A percentile compares a stretch with the other conserved stretches of the same genome.
Evolutionary conservation across 805 yeast genomes (phyloP).

Genomic region (Metschnikowia continentalis): DNA sequence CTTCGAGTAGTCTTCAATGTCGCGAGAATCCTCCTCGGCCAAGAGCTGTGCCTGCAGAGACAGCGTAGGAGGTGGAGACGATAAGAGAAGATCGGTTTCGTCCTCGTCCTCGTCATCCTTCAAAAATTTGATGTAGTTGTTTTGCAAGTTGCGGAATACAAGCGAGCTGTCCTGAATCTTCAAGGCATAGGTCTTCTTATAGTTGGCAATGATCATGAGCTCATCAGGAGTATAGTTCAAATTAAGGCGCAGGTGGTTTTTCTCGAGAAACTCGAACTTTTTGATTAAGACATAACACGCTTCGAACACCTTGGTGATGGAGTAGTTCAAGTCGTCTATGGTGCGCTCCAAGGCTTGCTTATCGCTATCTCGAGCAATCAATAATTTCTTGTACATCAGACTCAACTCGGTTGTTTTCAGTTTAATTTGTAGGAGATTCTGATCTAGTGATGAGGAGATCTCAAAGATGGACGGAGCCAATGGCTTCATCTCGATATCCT

Average conservation of each 20-base stretch:
- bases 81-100: constrained; percentile 16
- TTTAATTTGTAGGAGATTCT: constrained; percentile 49
- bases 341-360: constrained; percentile 67
- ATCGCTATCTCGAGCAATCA: constrained; percentile 86
- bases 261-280: constrained; percentile 45
- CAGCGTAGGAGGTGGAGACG: background rate
- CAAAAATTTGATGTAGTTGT: constrained; percentile 78
- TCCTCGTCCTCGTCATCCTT: constrained; percentile 71
- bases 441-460: constrained; percentile 67
- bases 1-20: constrained; percentile 46
- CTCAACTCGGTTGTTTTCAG: constrained; percentile 56
- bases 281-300: constrained; percentile 73
- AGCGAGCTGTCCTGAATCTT: constrained; percentile 77
- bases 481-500: constrained; percentile 54
- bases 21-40: constrained; percentile 12
- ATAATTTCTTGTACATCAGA: constrained; percentile 70
- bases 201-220: constrained; percentile 65
- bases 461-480: constrained; percentile 80
- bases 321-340: constrained; percentile 73
- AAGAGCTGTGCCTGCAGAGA: constrained; percentile 5
- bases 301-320: constrained; percentile 74
- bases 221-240: constrained; percentile 44
- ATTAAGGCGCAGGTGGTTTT: constrained; percentile 40
- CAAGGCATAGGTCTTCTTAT: constrained; percentile 79
- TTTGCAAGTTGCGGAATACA: constrained; percentile 80